These are phyloP conservation scores for Ophioceras dolichostomum DNA, from an alignment of 2,329 filamentous ascomycete genomes.

Conservation along the genomic window DNA sequence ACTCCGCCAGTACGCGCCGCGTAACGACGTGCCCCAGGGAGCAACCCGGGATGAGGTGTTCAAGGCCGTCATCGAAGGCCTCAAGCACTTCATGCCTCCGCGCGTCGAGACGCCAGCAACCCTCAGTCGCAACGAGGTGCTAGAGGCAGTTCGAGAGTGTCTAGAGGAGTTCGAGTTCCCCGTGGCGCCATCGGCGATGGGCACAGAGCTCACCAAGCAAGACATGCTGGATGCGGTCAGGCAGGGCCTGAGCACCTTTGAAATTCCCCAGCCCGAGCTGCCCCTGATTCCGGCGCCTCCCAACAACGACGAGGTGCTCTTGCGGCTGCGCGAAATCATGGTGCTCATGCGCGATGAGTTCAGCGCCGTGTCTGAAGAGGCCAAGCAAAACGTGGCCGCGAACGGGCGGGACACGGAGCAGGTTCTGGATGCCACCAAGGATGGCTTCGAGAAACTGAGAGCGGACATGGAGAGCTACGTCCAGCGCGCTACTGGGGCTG, in stretches of 20 bases:
- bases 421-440: conserved; percentile 75
- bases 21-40: conserved; percentile 37
- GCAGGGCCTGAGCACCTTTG: conserved; percentile 41
- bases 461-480: conserved; percentile 72
- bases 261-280: conserved; percentile 22
- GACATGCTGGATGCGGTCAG: conserved; percentile 54
- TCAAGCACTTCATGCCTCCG: conserved; percentile 70
- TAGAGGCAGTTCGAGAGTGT: conserved; percentile 74
- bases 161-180: conserved; percentile 76
- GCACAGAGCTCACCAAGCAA: conserved; percentile 42
- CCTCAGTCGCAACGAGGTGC: conserved; percentile 70
- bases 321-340: conserved; percentile 53
- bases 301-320: conserved; percentile 37
- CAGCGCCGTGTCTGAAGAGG: conserved; percentile 45
- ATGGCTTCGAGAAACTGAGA: conserved; percentile 72
- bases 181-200: conserved; percentile 41
- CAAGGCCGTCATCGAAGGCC: conserved; percentile 70
- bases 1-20: conserved; percentile 58
- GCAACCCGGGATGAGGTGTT: conserved; percentile 78
- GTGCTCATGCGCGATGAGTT: conserved; percentile 47
- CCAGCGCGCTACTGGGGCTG: conserved; percentile 55
- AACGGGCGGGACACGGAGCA: conserved; percentile 78
- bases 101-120: conserved; percentile 55
- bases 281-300: conserved; percentile 25
- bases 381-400: conserved; percentile 67